Percentiles rank a stretch among this genome's conserved stretches.
Evolutionary conservation across 2,329 filamentous ascomycete species (phyloP).

Genomic region (Xylariaceae sp.): DNA sequence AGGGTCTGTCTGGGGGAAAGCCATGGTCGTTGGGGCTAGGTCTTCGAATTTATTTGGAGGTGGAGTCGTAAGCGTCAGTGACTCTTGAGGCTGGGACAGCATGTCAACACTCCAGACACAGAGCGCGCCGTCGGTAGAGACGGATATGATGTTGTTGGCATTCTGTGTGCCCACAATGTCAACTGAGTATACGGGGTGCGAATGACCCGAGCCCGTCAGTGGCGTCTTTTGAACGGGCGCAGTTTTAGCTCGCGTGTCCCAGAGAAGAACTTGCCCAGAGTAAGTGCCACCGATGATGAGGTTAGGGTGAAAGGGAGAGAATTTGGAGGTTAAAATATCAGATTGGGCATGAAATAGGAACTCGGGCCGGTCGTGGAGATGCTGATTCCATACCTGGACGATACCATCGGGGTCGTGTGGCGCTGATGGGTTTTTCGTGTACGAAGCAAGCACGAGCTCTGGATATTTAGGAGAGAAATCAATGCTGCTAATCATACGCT

Average conservation of each 20-base stretch:
- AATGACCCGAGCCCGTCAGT: conserved; percentile 91
- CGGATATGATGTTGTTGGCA: conserved; percentile 97
- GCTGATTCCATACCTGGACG: conserved; percentile 95
- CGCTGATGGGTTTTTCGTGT: conserved; percentile 95
- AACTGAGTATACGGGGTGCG: conserved; percentile 93
- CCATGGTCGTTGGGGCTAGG: conserved; percentile 90
- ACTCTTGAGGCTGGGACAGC: conserved; percentile 94
- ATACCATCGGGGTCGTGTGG: conserved; percentile 93
- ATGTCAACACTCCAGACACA: conserved; percentile 99
- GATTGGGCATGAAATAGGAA: conserved; percentile 97
- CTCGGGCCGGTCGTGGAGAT: conserved; percentile 92
- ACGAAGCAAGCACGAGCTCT: conserved; percentile 89
- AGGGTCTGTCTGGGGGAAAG: conserved; percentile 92
- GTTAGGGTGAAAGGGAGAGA: conserved; percentile 98
- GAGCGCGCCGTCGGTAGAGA: conserved; percentile 93
- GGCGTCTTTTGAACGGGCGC: conserved; percentile 95
- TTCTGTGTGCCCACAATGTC: conserved; percentile 98
- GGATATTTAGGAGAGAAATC: conserved; percentile 96
- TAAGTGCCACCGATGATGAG: conserved; percentile 96
- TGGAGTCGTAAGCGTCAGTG: conserved; percentile 84
- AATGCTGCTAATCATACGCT: conserved; percentile 94
- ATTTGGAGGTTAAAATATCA: conserved; percentile 92
- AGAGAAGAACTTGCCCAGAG: conserved; percentile 92
- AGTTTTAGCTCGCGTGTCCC: conserved; percentile 92
- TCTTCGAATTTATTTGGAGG: conserved; percentile 91